Base-by-base conservation (phyloP, 1,139 yeast genomes). In the Kodamaea plutei region DNA sequence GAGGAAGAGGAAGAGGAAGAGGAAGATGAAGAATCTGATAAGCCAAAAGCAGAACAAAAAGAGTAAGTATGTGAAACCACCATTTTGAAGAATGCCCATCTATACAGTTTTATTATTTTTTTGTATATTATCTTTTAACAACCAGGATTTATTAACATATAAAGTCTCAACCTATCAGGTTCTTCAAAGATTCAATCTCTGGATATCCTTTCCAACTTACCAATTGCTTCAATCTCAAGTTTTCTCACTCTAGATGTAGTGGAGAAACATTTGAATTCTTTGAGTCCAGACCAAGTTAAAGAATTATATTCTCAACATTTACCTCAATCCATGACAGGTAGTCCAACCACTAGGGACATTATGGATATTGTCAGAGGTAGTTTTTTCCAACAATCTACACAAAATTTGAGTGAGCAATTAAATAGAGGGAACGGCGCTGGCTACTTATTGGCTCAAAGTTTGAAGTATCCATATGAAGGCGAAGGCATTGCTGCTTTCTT, bases 401-500 rank as follows among this genome's bases (percentile, higher is more conserved):
- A 61, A 13, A 61, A 62, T 30, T 54, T 79, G 34, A 61, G 73
- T 31, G 54, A 56, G 25, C 77, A 69, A 34, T 55, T 77, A 34
- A 55, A 47, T 10, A 41, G 47, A 14, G 46, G 52, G 13, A 52
- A 56, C 10, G 80, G 79, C 2, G 72, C 77, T 5, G 82, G 82
- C 2, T 63, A 56, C 34, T 48, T 76, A 21, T 64, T 79, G 30
- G 63, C 84, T 4, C 68, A 62, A 35, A 67, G 74, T 28, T 60
- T 78, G 33, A 73, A 70, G 18, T 63, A 63, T 42, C 68, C 63
- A 6, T 79, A 78, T 42, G 38, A 55, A 14, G 83, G 83, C 4
- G 84, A 78, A 47, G 84, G 84, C 0, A 58, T 78, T 14, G 72
- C 62, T 30, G 71, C 70, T 9, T 76, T 76, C 39, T 54, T 79